A percentile compares a stretch with the other conserved stretches of the same genome.
phyloP scores from a whole-genome alignment of 345 rosid genomes.

The Pelargonium nanum region DNA sequence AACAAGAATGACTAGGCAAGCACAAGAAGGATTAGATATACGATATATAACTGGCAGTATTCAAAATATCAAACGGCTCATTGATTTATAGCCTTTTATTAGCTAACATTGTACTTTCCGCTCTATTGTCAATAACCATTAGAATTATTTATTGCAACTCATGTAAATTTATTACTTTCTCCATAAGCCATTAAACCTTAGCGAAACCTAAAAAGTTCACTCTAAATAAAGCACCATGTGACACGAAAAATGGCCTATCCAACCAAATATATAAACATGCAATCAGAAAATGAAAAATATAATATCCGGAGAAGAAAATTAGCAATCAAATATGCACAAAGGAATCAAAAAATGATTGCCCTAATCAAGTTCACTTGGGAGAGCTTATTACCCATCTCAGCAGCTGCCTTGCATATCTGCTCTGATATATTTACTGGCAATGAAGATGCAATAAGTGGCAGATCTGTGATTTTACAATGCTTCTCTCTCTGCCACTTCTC shows the following conservation, averaged over 20 bases:
- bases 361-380: not conserved
- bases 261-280: too few relatives aligned
- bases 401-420: constrained; percentile 93
- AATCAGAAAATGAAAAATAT: not conserved
- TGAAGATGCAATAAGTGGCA: constrained; percentile 55
- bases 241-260: not conserved
- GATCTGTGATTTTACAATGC: constrained; percentile 61
- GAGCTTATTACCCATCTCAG: constrained; percentile 79
- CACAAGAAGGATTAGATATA: too few relatives aligned
- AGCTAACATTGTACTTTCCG: not conserved
- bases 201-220: not conserved
- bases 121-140: not conserved
- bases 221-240: not conserved
- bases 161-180: not conserved
- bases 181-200: not conserved
- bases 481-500: constrained; percentile 99
- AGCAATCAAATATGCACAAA: not conserved
- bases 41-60: not conserved
- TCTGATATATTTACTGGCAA: constrained; percentile 75
- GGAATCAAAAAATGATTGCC: not conserved
- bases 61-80: not conserved
- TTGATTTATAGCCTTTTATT: not conserved
- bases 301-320: not conserved
- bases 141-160: not conserved
- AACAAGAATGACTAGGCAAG: not conserved